Evolutionary conservation across 306 rosid species (phyloP), one percentile per base, ranked within the genome.

Genomic region (Chamaecrista fasciculata): DNA sequence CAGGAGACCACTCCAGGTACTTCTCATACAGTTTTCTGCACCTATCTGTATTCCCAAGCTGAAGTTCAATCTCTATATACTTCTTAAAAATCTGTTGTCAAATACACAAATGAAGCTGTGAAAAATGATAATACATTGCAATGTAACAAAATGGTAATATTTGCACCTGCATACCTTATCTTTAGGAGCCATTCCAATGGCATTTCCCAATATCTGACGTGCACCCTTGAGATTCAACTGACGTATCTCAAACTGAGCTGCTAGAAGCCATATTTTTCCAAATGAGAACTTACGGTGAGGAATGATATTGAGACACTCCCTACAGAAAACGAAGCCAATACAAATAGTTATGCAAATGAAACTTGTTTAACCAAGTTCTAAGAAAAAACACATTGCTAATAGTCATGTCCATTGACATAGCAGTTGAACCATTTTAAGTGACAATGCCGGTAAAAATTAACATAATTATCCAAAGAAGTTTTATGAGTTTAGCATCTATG

Each of bases 211-310:
- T 53, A 94, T 86, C 69, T 70, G 85, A 2, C 96, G 87, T 37
- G 96, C 92, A 81, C 76, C 95, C 68, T 44, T 72, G 59, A 94
- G 91, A 81, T 94, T 91, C 69, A 86, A 70, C 72, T 88, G 96
- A 2, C 99, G 92, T 66, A 94, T 85, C 79, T 94, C 99, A 73
- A 88, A 94, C 57, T 94, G 96, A 3, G 96, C 87, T 34, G 97
- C 99, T 53, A 94, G 89, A 72, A 94, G 92, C 99, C 99, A 94
- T 59, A 94, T 59, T 69, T 94, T 94, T 0, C 96, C 99, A 79
- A 94, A 88, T 5, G 96, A 94, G 73, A 91, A 94, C 67, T 94
- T 91, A 25, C 58, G 69, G 74, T 94, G 97, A 49, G 95, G 97
- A 78, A 94, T 91, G 70, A 82, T 74, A 31, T 84, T 85, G 40